Conservation (phyloP, 1,284 basidiomycete species). For the Melampsora americana region DNA sequence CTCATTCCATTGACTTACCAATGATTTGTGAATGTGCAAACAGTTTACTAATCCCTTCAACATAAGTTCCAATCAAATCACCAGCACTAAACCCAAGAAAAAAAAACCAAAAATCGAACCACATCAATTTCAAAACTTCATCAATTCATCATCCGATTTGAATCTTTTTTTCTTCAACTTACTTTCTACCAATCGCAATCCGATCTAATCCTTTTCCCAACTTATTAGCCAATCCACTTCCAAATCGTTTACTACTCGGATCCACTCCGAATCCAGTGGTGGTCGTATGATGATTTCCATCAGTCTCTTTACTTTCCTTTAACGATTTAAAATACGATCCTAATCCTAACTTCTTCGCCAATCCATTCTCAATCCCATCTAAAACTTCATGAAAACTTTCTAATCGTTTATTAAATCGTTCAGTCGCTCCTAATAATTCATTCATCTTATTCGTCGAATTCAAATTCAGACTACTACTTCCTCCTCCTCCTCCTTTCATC, state of each 20-base stretch:
- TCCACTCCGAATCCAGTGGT: conserved; percentile 67
- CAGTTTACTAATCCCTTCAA: conserved; percentile 70
- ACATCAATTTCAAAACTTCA: too few species aligned
- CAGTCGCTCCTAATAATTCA: conserved; percentile 48
- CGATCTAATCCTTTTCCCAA: conserved; percentile 63
- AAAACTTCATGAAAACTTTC: conserved; percentile 79
- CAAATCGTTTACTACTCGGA: conserved; percentile 60
- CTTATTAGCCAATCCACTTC: conserved; percentile 57
- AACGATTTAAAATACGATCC: conserved; percentile 66
- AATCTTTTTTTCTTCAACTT: conserved; percentile 52
- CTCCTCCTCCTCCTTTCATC: conserved; percentile 36
- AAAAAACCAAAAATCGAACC: conserved; percentile 44
- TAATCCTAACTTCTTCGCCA: conserved; percentile 80
- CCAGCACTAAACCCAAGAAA: conserved; percentile 51
- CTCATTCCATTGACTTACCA: conserved; percentile 51
- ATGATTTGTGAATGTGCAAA: conserved; percentile 74
- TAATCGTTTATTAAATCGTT: conserved; percentile 55
- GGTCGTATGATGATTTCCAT: conserved; percentile 23
- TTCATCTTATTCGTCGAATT: conserved; percentile 53
- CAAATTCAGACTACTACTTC: conserved; percentile 25
- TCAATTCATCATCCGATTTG: too few species aligned
- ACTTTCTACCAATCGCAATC: conserved; percentile 87
- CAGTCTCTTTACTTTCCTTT: conserved; percentile 59
- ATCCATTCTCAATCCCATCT: conserved; percentile 62
- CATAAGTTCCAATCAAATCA: conserved; percentile 81